These are phyloP conservation scores for Ambrosia hybrid DNA, from an alignment of 140 eudicot genomes.

Conservation along the genomic window DNA sequence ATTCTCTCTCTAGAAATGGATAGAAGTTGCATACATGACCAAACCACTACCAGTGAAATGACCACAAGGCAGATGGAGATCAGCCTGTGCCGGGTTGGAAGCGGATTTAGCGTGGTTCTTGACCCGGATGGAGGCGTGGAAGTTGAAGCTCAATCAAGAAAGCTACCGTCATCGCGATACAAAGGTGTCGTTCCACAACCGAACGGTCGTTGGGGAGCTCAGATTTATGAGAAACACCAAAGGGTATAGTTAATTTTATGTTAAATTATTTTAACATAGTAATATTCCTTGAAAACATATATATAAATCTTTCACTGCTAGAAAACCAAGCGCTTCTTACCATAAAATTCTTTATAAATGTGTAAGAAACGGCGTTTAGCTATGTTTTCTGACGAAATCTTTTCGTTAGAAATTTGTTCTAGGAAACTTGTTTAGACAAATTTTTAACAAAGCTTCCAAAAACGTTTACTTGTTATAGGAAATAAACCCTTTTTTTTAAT, in stretches of 20 bases:
- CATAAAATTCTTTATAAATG: no score
- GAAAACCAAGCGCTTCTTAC: no score
- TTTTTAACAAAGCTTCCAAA: no score
- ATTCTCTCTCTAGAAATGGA: constrained; percentile 42
- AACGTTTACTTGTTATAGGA: no score
- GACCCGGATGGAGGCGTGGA: constrained; percentile 56
- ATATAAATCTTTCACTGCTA: no score
- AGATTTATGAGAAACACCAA: constrained; percentile 92
- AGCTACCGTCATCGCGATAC: constrained; percentile 79
- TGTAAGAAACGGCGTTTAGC: no score
- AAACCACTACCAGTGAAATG: constrained; percentile 57
- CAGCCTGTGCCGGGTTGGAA: constrained; percentile 43
- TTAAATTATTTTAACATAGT: background rate
- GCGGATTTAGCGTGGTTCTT: constrained; percentile 55
- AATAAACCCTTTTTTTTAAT: no score
- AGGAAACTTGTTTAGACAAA: no score
- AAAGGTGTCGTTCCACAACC: constrained; percentile 99
- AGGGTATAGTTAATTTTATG: constrained; percentile 34
- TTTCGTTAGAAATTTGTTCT: no score
- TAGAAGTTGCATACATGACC: constrained; percentile 49
- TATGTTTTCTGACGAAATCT: no score
- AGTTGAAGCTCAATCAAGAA: constrained; percentile 81
- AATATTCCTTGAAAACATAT: no score
- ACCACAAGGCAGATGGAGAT: constrained; percentile 30
- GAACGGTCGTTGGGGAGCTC: constrained; percentile 98